Percentiles rank a stretch among this genome's conserved stretches.
Conservation (phyloP, 768 basidiomycete genomes). For the Hygrophoropsis aurantiaca region DNA sequence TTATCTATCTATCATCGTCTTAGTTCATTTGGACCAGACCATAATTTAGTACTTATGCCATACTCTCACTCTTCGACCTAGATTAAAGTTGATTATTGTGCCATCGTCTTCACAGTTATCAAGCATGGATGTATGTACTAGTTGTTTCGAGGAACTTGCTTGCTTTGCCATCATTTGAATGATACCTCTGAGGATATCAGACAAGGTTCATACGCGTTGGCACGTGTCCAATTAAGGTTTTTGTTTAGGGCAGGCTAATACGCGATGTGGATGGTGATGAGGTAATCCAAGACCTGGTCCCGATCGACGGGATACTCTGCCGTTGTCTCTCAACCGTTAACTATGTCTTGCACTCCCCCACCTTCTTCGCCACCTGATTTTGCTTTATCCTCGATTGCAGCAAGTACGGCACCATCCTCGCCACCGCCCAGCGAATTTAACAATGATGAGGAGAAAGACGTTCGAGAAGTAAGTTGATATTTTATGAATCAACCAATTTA, state of each 20-base stretch:
- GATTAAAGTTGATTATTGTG: too few species aligned
- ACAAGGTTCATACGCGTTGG: too few species aligned
- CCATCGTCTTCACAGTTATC: too few species aligned
- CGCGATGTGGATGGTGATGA: conserved; percentile 22
- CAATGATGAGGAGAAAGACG: conserved; percentile 5
- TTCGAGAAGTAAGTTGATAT: conserved; percentile 17
- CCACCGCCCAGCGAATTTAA: conserved; percentile 19
- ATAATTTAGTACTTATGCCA: too few species aligned
- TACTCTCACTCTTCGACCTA: too few species aligned
- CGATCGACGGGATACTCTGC: neutral
- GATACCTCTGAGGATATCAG: too few species aligned
- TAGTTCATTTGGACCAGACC: too few species aligned
- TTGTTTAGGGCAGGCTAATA: conserved; percentile 21
- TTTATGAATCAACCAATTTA: too few species aligned
- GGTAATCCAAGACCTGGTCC: conserved; percentile 16
- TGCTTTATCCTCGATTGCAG: conserved; percentile 17
- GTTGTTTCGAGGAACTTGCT: too few species aligned
- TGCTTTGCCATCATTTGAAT: too few species aligned
- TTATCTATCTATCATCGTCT: too few species aligned
- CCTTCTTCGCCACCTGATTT: conserved; percentile 9
- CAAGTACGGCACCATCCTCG: conserved; percentile 27
- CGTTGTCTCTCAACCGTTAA: neutral
- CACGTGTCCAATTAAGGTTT: neutral
- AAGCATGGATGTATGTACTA: too few species aligned
- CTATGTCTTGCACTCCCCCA: conserved; percentile 21